Evolutionary conservation across 768 basidiomycete species (phyloP), one percentile per base, ranked within the genome.

Genomic region (Panellus pusillus): DNA sequence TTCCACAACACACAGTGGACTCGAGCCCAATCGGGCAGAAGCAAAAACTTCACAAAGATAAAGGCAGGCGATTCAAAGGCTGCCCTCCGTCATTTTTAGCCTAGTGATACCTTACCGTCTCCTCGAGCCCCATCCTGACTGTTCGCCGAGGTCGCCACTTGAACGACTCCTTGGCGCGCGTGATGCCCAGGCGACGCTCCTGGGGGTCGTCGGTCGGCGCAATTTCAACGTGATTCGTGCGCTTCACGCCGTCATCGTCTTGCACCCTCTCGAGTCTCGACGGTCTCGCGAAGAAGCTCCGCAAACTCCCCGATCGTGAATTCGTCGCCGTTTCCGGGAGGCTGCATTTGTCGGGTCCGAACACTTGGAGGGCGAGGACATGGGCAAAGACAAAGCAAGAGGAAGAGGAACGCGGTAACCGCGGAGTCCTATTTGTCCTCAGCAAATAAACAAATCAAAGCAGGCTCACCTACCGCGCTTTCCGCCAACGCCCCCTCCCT

Each of bases 301-400:
- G 97, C 97, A 69, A 98, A 98, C 58, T 96, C 87, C 45, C 87
- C 84, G 64, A 99, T 96, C 40, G 91, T 93, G 71, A 94, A 97
- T 76, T 99, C 97, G 69, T 98, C 93, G 47, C 86, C 76, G 65
- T 93, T 94, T 54, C 97, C 97, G n/a, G n/a, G n/a, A n/a, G n/a
- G n/a, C n/a, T n/a, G n/a, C n/a, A n/a, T n/a, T n/a, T n/a, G n/a
- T n/a, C n/a, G n/a, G n/a, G n/a, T n/a, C n/a, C n/a, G n/a, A n/a
- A n/a, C n/a, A n/a, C n/a, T n/a, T n/a, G n/a, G n/a, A n/a, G n/a
- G n/a, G n/a, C n/a, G n/a, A n/a, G n/a, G n/a, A n/a, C n/a, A n/a
- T n/a, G n/a, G n/a, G n/a, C n/a, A n/a, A n/a, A n/a, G n/a, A n/a
- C n/a, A n/a, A n/a, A n/a, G n/a, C n/a, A n/a, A n/a, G n/a, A n/a